Evolutionary conservation across 768 basidiomycete genomes (phyloP), one percentile per base, ranked within the genome.

Genomic region (Chalciporus pseudorubinellus): DNA sequence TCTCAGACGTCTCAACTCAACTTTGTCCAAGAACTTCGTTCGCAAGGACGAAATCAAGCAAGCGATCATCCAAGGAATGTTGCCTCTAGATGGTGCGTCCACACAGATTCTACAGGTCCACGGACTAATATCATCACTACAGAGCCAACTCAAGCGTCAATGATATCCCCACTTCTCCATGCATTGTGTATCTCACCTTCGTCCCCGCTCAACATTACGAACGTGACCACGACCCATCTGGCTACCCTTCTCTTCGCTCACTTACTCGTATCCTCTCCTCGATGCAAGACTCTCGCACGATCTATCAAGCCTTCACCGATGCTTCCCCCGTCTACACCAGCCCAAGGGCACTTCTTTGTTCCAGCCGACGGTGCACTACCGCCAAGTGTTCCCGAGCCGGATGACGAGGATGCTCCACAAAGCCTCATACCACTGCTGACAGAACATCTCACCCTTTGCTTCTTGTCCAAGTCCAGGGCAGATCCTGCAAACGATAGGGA

Each of bases 371-470:
- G 79, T 16, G 62, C 70, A 19, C 74, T 75, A 1, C 61, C 72
- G 11, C 57, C 67, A n/a, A 57, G 67, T 33, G 63, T 55, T 22
- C 59, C 67, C 13, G 73, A 71, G 10, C 60, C 69, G 19, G 79
- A 82, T 8, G 81, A 82, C 40, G 83, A 88, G 44, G 84, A 84
- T 26, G 77, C 71, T 21, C 81, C 83, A 18, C 85, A 91, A 58
- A 81, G 80, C 1, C 72, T 99, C 31, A 77, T 99, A 10, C 86
- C 92, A 48, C 80, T 88, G n/a, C 73, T 98, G 18, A 85, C 85
- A 39, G 97, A 98, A 53, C 93, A 97, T 65, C 73, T 98, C 20
- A 92, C 94, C 36, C 76, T 98, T 49, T 84, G 92, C 2, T 79
- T 94, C 58, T 70, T 98, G 41, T 88, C 87, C 22, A 83, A 87